Percentiles rank a stretch among this genome's conserved stretches.
phyloP scores from a whole-genome alignment of 345 rosid genomes.

The Laguncularia racemosa region DNA sequence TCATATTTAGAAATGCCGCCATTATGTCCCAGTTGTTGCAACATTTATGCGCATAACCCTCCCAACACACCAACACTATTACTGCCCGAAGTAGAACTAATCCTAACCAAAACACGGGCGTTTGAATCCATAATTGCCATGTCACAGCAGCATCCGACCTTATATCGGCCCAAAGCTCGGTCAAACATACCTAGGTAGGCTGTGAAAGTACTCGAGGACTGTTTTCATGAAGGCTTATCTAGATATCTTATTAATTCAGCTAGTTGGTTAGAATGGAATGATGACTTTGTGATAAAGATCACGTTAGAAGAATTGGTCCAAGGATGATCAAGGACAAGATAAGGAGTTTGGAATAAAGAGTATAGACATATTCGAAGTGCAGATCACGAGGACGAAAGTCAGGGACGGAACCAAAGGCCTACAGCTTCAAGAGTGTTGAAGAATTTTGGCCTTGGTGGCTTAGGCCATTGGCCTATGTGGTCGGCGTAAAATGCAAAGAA shows the following conservation, averaged over 20 bases:
- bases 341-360: too few species aligned
- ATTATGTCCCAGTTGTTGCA: conserved; percentile 44
- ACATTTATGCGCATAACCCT: conserved; percentile 43
- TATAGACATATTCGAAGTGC: too few species aligned
- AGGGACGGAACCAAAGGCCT: too few species aligned
- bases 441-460: too few species aligned
- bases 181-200: conserved; percentile 52
- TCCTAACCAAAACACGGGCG: conserved; percentile 60
- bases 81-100: conserved; percentile 54
- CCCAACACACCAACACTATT: conserved; percentile 30
- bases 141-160: conserved; percentile 48
- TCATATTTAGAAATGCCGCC: conserved; percentile 63
- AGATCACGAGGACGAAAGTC: too few species aligned
- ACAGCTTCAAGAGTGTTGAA: too few species aligned
- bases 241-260: conserved; percentile 39
- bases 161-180: conserved; percentile 36
- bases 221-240: conserved; percentile 42
- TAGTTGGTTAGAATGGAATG: conserved; percentile 58
- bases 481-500: too few species aligned
- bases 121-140: conserved; percentile 42
- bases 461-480: too few species aligned
- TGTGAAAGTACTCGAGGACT: conserved; percentile 50
- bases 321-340: too few species aligned
- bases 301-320: too few species aligned
- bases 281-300: too few species aligned